Evolutionary conservation across 2,329 filamentous ascomycete species (phyloP).

Genomic region (Diplodia intermedia): DNA sequence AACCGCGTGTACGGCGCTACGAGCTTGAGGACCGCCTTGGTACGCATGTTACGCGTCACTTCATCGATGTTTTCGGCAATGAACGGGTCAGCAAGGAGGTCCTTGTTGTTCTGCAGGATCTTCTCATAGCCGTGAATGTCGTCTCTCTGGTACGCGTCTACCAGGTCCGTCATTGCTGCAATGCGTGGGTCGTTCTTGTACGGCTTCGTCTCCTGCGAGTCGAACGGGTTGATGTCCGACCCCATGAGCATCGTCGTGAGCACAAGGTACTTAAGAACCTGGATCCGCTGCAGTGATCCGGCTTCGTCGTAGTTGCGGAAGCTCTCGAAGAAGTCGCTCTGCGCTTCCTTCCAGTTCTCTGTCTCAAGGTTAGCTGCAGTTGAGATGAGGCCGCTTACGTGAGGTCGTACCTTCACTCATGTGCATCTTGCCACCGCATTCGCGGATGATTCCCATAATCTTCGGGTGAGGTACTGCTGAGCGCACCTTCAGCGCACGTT

Average conservation of each 20-base stretch:
- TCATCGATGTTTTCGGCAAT: constrained; percentile 99
- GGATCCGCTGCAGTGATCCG: constrained; percentile 92
- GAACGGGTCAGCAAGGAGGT: constrained; percentile 89
- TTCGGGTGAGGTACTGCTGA: constrained; percentile 98
- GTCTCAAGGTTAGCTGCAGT: constrained; percentile 36
- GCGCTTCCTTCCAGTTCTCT: constrained; percentile 98
- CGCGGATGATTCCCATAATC: constrained; percentile 98
- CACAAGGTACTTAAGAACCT: constrained; percentile 95
- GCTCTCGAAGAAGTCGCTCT: constrained; percentile 97
- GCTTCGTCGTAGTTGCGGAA: constrained; percentile 99
- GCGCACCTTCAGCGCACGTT: constrained; percentile 86
- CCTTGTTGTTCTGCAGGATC: constrained; percentile 84
- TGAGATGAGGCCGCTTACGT: constrained; percentile 34
- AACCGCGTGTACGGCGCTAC: constrained; percentile 96
- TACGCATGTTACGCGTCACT: constrained; percentile 97
- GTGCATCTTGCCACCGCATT: constrained; percentile 99
- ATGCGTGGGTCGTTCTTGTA: constrained; percentile 97
- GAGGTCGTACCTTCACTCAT: constrained; percentile 77
- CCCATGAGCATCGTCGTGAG: constrained; percentile 98
- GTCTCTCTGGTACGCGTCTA: constrained; percentile 94
- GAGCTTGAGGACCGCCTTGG: constrained; percentile 90
- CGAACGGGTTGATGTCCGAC: constrained; percentile 97
- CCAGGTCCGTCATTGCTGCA: constrained; percentile 94
- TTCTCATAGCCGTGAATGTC: constrained; percentile 92
- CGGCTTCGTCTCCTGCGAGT: constrained; percentile 97